phyloP scores from a whole-genome alignment of 305 asterid species.

The Caryopteris hybrid region DNA sequence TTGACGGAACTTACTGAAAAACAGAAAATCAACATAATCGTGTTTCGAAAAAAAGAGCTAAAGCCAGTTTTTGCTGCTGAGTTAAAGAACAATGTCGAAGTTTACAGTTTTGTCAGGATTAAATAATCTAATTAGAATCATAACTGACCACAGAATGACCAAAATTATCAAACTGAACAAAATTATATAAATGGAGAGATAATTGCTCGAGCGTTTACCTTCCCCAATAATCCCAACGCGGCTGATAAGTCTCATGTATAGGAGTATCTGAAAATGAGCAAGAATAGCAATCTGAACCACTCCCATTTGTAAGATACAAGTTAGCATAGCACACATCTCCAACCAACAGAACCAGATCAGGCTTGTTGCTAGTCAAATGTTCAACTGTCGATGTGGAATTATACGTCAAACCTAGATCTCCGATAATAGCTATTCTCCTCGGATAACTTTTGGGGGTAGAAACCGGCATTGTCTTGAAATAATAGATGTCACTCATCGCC shows the following conservation, averaged over 20 bases:
- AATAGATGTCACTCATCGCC: constrained; percentile 58
- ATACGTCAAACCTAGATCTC: constrained; percentile 93
- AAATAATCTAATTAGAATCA: background rate
- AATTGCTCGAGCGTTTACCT: constrained; percentile 39
- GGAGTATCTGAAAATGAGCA: constrained; percentile 81
- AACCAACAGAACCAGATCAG: constrained; percentile 69
- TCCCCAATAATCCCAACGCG: constrained; percentile 99
- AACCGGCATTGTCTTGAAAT: constrained; percentile 82
- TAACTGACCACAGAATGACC: background rate
- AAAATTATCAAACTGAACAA: background rate
- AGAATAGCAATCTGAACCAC: constrained; percentile 88
- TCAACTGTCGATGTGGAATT: constrained; percentile 78
- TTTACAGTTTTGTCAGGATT: background rate
- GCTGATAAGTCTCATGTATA: constrained; percentile 93
- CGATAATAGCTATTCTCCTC: constrained; percentile 62
- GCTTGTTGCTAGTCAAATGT: constrained; percentile 61
- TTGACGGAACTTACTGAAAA: too few species aligned
- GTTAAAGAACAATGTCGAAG: background rate
- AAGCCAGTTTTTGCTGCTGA: background rate
- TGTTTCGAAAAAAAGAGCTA: background rate
- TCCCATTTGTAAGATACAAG: constrained; percentile 83
- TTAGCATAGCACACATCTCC: constrained; percentile 86
- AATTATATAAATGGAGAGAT: background rate
- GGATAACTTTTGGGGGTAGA: constrained; percentile 62
- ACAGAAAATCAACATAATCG: background rate